phyloP scores from a whole-genome alignment of 2,329 filamentous ascomycete species.

The Neophaeococcomyces aloes region DNA sequence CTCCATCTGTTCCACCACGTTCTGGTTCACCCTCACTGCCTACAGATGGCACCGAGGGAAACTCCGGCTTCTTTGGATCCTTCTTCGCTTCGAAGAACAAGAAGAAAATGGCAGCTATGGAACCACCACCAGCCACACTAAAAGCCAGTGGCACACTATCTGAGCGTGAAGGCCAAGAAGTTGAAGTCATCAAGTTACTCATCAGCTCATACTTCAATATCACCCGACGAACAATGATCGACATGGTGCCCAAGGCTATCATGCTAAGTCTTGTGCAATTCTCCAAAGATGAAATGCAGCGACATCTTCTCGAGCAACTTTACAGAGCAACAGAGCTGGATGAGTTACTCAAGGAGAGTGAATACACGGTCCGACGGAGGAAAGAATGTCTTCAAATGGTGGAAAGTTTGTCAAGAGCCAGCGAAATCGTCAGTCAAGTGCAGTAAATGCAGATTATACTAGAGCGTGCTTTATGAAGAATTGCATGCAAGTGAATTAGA shows the following conservation, averaged over 20 bases:
- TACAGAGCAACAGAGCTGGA: constrained; percentile 86
- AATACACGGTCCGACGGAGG: constrained; percentile 85
- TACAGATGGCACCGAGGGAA: constrained; percentile 41
- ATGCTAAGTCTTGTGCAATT: constrained; percentile 93
- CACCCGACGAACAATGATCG: constrained; percentile 95
- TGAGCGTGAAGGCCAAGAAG: constrained; percentile 88
- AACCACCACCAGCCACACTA: constrained; percentile 79
- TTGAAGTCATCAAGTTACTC: constrained; percentile 96
- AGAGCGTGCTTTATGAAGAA: too few species aligned
- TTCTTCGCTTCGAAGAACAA: constrained; percentile 99
- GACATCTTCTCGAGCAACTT: constrained; percentile 93
- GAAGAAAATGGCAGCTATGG: constrained; percentile 99
- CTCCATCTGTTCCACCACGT: constrained; percentile 55
- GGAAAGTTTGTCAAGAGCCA: constrained; percentile 77
- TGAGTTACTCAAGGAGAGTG: constrained; percentile 91
- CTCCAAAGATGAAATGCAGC: constrained; percentile 98
- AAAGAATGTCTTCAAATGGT: constrained; percentile 99
- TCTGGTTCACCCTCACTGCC: constrained; percentile 66
- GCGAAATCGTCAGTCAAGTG: constrained; percentile 84
- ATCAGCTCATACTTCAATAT: constrained; percentile 98
- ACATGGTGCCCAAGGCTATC: constrained; percentile 99
- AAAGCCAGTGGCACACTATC: constrained; percentile 91
- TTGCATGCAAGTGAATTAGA: too few species aligned
- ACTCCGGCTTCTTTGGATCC: constrained; percentile 87
- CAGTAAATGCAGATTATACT: too few species aligned